These are phyloP conservation scores for Eucalyptus regnans DNA, from an alignment of 345 rosid species.

Conservation along the genomic window DNA sequence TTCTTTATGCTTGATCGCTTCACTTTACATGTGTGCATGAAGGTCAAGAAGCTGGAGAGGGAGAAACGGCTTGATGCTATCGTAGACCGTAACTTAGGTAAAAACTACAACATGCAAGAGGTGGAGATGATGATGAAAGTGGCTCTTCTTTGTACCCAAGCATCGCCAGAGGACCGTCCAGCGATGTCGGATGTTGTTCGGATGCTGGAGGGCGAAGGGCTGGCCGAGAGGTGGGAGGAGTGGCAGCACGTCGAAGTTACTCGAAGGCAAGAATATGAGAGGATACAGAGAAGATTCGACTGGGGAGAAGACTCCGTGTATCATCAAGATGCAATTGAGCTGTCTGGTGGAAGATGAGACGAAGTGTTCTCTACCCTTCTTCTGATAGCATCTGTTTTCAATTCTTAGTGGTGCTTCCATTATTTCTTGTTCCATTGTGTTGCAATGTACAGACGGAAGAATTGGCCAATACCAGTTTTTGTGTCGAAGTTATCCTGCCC, in stretches of 20 bases:
- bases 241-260: slow-evolving; percentile 87
- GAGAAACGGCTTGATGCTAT: slow-evolving; percentile 76
- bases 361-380: background rate
- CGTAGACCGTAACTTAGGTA: slow-evolving; percentile 65
- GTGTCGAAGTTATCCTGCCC: background rate
- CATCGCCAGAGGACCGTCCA: slow-evolving; percentile 81
- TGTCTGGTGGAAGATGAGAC: slow-evolving; percentile 76
- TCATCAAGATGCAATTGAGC: slow-evolving; percentile 77
- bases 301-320: slow-evolving; percentile 79
- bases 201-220: slow-evolving; percentile 98
- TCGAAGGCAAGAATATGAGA: slow-evolving; percentile 74
- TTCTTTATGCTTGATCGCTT: background rate
- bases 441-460: background rate
- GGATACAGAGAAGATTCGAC: slow-evolving; percentile 71
- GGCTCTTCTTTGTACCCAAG: slow-evolving; percentile 82
- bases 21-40: background rate
- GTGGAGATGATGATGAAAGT: slow-evolving; percentile 92
- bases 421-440: background rate
- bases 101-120: slow-evolving; percentile 41
- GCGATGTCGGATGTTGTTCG: slow-evolving; percentile 88
- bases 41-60: slow-evolving; percentile 96
- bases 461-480: background rate
- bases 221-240: slow-evolving; percentile 97
- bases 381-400: background rate
- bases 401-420: background rate